A percentile compares a stretch with the other conserved stretches of the same genome.
These are phyloP conservation scores for Eragrostis tef DNA, from an alignment of 202 grass and related monocot genomes.

Conservation along the genomic window DNA sequence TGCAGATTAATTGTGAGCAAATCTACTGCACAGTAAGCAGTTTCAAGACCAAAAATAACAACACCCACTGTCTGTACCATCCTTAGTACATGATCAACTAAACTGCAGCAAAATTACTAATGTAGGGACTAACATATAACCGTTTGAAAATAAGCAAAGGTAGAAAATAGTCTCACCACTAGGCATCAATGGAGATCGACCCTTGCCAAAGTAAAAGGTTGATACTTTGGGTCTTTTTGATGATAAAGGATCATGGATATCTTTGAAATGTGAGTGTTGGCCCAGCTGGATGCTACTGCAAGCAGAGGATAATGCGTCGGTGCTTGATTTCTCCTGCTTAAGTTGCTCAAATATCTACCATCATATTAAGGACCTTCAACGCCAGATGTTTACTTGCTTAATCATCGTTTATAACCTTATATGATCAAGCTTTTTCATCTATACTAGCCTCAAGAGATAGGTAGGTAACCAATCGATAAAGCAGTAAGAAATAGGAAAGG, in stretches of 20 bases:
- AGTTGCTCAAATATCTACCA: slow-evolving; percentile 95
- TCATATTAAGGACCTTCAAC: slow-evolving; percentile 63
- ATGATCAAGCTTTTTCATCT: slow-evolving; percentile 36
- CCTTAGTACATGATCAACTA: background rate
- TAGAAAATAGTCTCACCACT: slow-evolving; percentile 54
- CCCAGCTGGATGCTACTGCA: slow-evolving; percentile 50
- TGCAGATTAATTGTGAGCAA: background rate
- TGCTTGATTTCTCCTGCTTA: slow-evolving; percentile 66
- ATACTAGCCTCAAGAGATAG: slow-evolving; percentile 31
- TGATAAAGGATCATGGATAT: slow-evolving; percentile 65
- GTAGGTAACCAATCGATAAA: slow-evolving; percentile 19
- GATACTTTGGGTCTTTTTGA: slow-evolving; percentile 71
- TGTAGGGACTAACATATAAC: background rate
- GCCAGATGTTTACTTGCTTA: slow-evolving; percentile 26
- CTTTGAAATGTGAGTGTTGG: slow-evolving; percentile 48
- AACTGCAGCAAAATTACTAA: background rate
- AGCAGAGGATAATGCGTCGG: slow-evolving; percentile 55
- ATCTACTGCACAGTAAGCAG: background rate
- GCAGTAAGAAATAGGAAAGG: slow-evolving; percentile 53
- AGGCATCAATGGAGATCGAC: slow-evolving; percentile 61
- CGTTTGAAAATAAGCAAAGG: background rate
- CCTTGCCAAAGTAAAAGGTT: slow-evolving; percentile 73
- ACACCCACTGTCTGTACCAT: background rate
- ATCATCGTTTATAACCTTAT: slow-evolving; percentile 29
- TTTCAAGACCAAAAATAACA: background rate